A percentile compares a stretch with the other conserved stretches of the same genome.
These are phyloP conservation scores for Ottelia alismoides DNA, from an alignment of 106 monocot genomes.

Conservation along the genomic window DNA sequence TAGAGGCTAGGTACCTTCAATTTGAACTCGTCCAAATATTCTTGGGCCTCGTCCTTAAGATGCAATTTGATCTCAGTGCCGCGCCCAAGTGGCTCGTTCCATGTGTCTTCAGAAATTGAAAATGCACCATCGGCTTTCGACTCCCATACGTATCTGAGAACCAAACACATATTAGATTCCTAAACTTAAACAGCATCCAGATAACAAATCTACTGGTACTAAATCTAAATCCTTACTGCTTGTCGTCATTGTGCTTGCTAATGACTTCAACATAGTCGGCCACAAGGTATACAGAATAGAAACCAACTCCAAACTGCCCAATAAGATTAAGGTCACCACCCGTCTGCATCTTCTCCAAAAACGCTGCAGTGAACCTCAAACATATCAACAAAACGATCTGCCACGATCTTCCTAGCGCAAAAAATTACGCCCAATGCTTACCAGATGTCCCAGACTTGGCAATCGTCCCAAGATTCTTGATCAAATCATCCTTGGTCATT, in stretches of 20 bases:
- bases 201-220: neutral
- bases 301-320: constrained; percentile 98
- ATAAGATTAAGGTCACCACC: constrained; percentile 93
- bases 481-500: constrained; percentile 95
- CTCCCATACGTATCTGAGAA: constrained; percentile 83
- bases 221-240: constrained; percentile 56
- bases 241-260: constrained; percentile 95
- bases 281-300: constrained; percentile 95
- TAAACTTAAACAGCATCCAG: neutral
- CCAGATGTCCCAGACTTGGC: constrained; percentile 98
- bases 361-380: constrained; percentile 26
- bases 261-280: constrained; percentile 96
- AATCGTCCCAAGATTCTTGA: constrained; percentile 95
- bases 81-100: constrained; percentile 95
- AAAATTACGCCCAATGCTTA: constrained; percentile 8
- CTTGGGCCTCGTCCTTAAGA: constrained; percentile 84
- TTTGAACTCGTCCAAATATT: constrained; percentile 86
- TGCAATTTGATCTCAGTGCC: constrained; percentile 90
- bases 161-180: neutral
- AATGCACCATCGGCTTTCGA: constrained; percentile 98
- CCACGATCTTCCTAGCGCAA: too few relatives aligned
- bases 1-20: too few relatives aligned
- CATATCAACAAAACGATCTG: constrained; percentile 1
- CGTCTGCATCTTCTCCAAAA: constrained; percentile 87
- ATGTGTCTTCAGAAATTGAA: constrained; percentile 90